phyloP scores from a whole-genome alignment of 331 rosid species.

The Pyrus hybrid region DNA sequence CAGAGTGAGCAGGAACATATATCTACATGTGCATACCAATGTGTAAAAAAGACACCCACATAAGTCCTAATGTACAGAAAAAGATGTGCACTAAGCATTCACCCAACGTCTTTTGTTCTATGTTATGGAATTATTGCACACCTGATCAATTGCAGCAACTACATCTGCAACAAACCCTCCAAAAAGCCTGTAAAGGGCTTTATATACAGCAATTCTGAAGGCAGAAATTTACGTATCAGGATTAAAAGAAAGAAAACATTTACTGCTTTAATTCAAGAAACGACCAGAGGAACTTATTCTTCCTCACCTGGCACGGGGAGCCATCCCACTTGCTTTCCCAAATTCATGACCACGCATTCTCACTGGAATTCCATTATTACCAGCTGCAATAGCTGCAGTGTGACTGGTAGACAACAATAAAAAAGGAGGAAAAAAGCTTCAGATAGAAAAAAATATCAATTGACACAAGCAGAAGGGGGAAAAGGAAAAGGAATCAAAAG shows the following conservation, averaged over 20 bases:
- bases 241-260: conserved; percentile 16
- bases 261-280: conserved; percentile 17
- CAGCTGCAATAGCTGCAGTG: conserved; percentile 98
- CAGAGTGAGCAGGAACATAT: not conserved
- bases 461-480: not conserved
- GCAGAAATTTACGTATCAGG: conserved; percentile 17
- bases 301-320: conserved; percentile 98
- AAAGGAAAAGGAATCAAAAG: not conserved
- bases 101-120: not conserved
- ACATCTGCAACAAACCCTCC: conserved; percentile 98
- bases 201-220: conserved; percentile 94
- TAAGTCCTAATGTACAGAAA: not conserved
- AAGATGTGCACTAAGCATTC: not conserved
- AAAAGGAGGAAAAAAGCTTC: not conserved
- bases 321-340: conserved; percentile 99
- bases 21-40: not conserved
- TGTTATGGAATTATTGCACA: conserved; percentile 18
- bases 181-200: conserved; percentile 92
- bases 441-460: not conserved
- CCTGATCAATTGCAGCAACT: conserved; percentile 99
- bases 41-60: not conserved
- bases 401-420: conserved; percentile 49
- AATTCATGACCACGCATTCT: conserved; percentile 94
- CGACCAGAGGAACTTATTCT: conserved; percentile 1
- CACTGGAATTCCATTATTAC: conserved; percentile 96